A percentile compares a stretch with the other conserved stretches of the same genome.
These are phyloP conservation scores for Arctium minus DNA, from an alignment of 129 eudicot genomes.

Conservation along the genomic window DNA sequence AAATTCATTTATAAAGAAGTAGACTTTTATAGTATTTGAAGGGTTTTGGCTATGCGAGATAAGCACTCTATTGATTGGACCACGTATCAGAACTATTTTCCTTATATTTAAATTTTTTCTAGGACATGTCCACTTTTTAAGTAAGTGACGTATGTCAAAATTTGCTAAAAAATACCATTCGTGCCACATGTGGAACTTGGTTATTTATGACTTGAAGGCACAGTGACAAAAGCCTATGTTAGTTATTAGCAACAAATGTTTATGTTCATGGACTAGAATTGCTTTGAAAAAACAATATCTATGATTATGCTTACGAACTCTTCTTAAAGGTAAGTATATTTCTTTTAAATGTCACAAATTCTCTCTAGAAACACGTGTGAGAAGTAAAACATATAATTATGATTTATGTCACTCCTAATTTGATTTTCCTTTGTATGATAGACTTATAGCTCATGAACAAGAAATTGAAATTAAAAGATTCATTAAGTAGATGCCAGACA, in stretches of 20 bases:
- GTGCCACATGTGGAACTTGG: not conserved
- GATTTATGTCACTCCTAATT: not conserved
- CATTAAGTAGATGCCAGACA: constrained; percentile 18
- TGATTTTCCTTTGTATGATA: constrained; percentile 11
- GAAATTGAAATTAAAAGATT: constrained; percentile 11
- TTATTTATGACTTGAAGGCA: not conserved
- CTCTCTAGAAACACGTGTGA: not conserved
- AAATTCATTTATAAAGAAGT: not conserved
- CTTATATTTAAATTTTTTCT: not conserved
- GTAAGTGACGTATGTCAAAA: not conserved
- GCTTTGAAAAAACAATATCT: not conserved
- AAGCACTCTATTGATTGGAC: not conserved
- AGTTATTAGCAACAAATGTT: not conserved
- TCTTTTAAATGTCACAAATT: not conserved
- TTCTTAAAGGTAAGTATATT: not conserved
- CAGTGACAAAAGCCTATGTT: not conserved
- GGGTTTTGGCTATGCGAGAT: not conserved
- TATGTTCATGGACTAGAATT: not conserved
- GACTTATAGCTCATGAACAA: constrained; percentile 4
- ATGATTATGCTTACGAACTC: not conserved
- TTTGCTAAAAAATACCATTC: constrained; percentile 6
- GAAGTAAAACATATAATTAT: constrained; percentile 2
- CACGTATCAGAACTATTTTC: not conserved
- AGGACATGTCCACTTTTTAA: not conserved
- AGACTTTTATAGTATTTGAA: not conserved